Evolutionary conservation across 192 early-diverging fungal species (phyloP).

Genomic region (Backusella tarrabulga): DNA sequence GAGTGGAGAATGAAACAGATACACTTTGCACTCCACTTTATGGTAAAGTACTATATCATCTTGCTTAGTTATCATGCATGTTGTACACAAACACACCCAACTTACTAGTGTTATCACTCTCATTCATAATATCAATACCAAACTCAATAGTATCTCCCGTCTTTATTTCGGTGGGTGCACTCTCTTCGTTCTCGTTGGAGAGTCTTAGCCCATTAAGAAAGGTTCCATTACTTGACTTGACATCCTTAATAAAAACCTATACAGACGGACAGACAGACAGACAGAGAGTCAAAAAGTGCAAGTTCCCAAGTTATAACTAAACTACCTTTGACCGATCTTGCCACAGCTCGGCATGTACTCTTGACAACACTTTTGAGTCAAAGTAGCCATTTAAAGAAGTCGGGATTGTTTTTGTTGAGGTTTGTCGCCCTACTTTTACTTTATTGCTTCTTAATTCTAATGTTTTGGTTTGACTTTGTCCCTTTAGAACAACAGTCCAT

Average conservation of each 20-base stretch:
- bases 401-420: conserved; percentile 59
- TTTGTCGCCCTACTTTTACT: conserved; percentile 71
- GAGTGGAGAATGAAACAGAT: conserved; percentile 3
- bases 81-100: not conserved
- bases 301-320: not conserved
- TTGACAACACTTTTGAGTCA: conserved; percentile 78
- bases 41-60: conserved; percentile 26
- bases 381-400: conserved; percentile 72
- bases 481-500: not conserved
- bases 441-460: conserved; percentile 53
- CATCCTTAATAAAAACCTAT: conserved; percentile 69
- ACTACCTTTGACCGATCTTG: conserved; percentile 56
- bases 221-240: conserved; percentile 78
- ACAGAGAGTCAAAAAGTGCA: not conserved
- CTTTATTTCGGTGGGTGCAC: conserved; percentile 54
- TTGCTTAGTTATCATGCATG: not conserved
- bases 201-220: conserved; percentile 73
- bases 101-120: conserved; percentile 55
- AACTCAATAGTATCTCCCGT: conserved; percentile 68
- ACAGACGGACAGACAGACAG: not conserved
- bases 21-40: conserved; percentile 27
- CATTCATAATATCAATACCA: conserved; percentile 77
- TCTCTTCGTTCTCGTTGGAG: conserved; percentile 61
- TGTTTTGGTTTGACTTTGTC: conserved; percentile 31
- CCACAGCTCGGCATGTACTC: conserved; percentile 76